phyloP scores from a whole-genome alignment of 768 basidiomycete species.

The Paxillus involutus region DNA sequence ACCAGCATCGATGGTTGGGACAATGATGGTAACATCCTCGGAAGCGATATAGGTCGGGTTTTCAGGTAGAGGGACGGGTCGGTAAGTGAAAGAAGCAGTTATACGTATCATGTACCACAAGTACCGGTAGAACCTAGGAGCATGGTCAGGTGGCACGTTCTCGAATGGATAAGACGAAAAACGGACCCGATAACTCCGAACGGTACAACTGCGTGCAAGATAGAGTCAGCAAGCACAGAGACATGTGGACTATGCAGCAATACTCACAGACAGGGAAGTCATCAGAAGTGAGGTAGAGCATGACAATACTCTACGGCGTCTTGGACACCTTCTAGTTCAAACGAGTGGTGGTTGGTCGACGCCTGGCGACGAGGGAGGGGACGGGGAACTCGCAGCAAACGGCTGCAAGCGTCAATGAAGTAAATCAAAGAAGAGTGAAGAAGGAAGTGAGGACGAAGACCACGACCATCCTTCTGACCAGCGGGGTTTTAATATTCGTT shows the following conservation, averaged over 20 bases:
- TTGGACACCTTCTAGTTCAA: slow-evolving; percentile 1
- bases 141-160: slow-evolving; percentile 3
- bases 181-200: slow-evolving; percentile 83
- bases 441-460: not conserved
- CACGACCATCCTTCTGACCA: not conserved
- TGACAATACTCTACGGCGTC: slow-evolving; percentile 25
- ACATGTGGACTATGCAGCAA: not conserved
- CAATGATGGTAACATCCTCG: slow-evolving; percentile 96
- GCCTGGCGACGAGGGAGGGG: slow-evolving; percentile 9
- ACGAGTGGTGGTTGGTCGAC: slow-evolving; percentile 12
- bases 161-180: not conserved
- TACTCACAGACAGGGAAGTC: slow-evolving; percentile 86
- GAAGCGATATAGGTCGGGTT: slow-evolving; percentile 87
- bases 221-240: slow-evolving; percentile 2
- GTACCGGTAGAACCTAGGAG: slow-evolving; percentile 83
- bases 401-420: not conserved
- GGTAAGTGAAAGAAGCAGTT: slow-evolving; percentile 74
- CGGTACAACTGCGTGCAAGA: slow-evolving; percentile 65
- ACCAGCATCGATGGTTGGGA: slow-evolving; percentile 94
- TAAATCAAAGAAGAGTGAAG: not conserved
- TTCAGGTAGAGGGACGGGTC: slow-evolving; percentile 86
- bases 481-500: slow-evolving; percentile 8
- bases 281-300: slow-evolving; percentile 91
- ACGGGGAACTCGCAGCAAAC: not conserved
- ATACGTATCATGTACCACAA: slow-evolving; percentile 90